phyloP scores from a whole-genome alignment of 2,329 filamentous ascomycete species.

The Fusarium acutatum region DNA sequence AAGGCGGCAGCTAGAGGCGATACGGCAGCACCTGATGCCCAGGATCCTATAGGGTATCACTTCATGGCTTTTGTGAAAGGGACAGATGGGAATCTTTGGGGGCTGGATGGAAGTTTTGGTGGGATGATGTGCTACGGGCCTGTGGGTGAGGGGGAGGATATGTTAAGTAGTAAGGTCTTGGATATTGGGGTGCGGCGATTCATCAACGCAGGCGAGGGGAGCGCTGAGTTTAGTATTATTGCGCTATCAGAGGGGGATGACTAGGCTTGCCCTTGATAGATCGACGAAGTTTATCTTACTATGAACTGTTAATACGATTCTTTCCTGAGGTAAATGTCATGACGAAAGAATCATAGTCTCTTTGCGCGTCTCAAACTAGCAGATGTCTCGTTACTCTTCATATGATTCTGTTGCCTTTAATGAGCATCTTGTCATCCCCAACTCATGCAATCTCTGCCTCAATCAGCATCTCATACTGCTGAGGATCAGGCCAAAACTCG shows the following conservation, averaged over 20 bases:
- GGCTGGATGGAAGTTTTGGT: background rate
- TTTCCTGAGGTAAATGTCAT: no score
- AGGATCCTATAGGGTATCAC: background rate
- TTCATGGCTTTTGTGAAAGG: background rate
- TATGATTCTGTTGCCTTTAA: no score
- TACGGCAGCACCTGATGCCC: background rate
- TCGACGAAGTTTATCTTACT: no score
- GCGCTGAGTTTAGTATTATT: background rate
- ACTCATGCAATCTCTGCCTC: constrained; percentile 19
- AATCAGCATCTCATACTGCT: constrained; percentile 38
- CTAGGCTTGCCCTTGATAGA: background rate
- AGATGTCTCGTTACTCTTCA: fast-evolving
- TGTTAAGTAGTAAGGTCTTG: background rate
- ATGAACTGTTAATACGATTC: no score
- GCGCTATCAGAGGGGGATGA: fast-evolving
- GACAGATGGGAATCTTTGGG: background rate
- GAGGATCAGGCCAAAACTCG: constrained; percentile 29
- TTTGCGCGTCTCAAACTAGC: fast-evolving
- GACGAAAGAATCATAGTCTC: no score
- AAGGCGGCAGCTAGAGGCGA: background rate
- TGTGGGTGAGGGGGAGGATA: background rate
- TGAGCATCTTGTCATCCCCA: no score
- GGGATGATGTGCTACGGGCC: background rate
- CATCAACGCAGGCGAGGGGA: background rate
- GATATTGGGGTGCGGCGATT: background rate